phyloP scores from a whole-genome alignment of 495 filamentous ascomycete species.

The Podospora comata region DNA sequence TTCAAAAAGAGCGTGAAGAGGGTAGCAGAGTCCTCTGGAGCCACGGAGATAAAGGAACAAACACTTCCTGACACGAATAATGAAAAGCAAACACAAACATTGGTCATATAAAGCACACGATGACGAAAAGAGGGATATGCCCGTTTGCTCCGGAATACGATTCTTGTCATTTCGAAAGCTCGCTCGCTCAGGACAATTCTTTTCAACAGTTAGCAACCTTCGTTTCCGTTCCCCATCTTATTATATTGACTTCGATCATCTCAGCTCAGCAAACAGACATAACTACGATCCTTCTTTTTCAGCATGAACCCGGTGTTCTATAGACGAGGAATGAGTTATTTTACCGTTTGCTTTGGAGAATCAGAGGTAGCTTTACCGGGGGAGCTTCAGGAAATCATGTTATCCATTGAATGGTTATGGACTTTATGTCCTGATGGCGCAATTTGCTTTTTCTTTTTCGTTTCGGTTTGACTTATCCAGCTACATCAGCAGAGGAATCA shows the following conservation, averaged over 20 bases:
- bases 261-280: neutral
- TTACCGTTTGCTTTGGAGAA: neutral
- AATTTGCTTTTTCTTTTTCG: neutral
- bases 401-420: neutral
- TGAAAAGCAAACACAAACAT: slow-evolving; percentile 13
- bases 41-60: slow-evolving; percentile 15
- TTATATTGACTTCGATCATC: neutral
- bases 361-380: neutral
- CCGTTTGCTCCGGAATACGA: neutral
- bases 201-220: neutral
- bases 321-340: neutral
- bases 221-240: neutral
- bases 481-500: slow-evolving; percentile 1
- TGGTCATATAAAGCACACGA: neutral
- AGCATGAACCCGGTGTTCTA: neutral
- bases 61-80: slow-evolving; percentile 13
- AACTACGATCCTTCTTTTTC: neutral
- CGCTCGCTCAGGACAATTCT: neutral
- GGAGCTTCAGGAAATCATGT: neutral
- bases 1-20: neutral
- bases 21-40: slow-evolving; percentile 6
- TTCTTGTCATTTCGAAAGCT: neutral
- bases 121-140: neutral
- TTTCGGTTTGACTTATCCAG: slow-evolving; percentile 4
- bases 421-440: neutral